Base-by-base conservation (phyloP, 805 yeast genomes). In the Lachancea meyersii region DNA sequence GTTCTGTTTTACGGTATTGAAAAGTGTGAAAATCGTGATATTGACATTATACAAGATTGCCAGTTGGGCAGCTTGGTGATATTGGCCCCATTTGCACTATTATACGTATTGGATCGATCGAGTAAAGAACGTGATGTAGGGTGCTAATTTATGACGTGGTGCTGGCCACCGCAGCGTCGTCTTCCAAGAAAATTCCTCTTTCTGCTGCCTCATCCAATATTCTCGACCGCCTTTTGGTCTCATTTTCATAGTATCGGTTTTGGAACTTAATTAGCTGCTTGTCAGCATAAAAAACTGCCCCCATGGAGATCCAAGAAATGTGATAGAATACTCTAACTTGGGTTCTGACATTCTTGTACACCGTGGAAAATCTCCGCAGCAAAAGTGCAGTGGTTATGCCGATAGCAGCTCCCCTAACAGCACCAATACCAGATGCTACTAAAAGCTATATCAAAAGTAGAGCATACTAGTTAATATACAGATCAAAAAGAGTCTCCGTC, bases 151-250 rank as follows among this genome's bases (percentile, higher is more conserved):
- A 40, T 11, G 48, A 43, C 9, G 51, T 47, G 27, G 52, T 49
- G 33, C 57, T 46, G 35, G 44, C 27, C 21, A 40, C 44, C 20
- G 44, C 50, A 18, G 50, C 43, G 10, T 55, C 65, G 32, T 67
- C 72, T 40, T 69, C 72, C 31, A 69, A 43, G 38, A 65, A 69
- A 14, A 68, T 55, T 3, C 74, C 75, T 42, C 69, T 59, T 22
- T 70, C 73, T 10, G 74, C 74, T 21, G 73, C 74, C 30, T 68
- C 70, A 44, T 69, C 69, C 31, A 70, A 41, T 19, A 68, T 52
- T 35, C 53, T 60, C 28, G 54, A 55, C 46, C 72, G 60, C 49
- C 69, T 60, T n/a, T 45, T 46, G 32, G 53, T 44, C 43, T 70
- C 70, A 17, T 62, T 62, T 7, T 45, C 52, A 45, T 60, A 64